Evolutionary conservation across 805 yeast species (phyloP).

Genomic region (Myxozyma udenii): DNA sequence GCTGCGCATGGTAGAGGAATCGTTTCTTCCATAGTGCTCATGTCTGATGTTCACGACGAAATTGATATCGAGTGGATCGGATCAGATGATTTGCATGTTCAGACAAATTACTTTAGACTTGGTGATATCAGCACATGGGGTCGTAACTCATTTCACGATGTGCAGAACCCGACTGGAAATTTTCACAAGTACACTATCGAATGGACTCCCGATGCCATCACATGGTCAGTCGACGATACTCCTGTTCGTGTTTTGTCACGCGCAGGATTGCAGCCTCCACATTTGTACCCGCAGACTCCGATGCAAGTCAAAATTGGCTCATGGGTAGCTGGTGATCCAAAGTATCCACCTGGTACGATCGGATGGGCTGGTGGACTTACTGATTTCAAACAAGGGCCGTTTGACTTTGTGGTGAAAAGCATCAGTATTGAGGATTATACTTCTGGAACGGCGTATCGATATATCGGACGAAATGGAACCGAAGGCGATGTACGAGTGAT

Average conservation of each 20-base stretch:
- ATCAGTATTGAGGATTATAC: constrained; percentile 57
- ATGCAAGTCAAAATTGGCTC: constrained; percentile 62
- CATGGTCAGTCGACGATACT: constrained; percentile 71
- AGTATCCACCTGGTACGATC: constrained; percentile 57
- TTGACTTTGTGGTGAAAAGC: constrained; percentile 56
- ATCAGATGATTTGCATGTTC: constrained; percentile 60
- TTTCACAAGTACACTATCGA: constrained; percentile 80
- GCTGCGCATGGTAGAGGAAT: constrained; percentile 81
- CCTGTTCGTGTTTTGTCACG: constrained; percentile 61
- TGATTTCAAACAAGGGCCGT: constrained; percentile 61
- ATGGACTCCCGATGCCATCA: constrained; percentile 65
- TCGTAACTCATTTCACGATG: constrained; percentile 69
- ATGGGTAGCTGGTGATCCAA: constrained; percentile 54
- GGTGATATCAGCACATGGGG: constrained; percentile 75
- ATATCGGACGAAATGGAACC: too few species aligned
- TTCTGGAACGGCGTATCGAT: too few species aligned
- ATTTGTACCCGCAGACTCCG: constrained; percentile 85
- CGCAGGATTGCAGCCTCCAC: constrained; percentile 40
- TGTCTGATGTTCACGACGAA: constrained; percentile 83
- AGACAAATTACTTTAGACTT: constrained; percentile 60
- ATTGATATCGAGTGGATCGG: constrained; percentile 88
- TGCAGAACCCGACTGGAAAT: constrained; percentile 52
- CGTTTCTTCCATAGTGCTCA: constrained; percentile 75
- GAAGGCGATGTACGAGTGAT: not conserved
- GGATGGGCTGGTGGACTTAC: constrained; percentile 75